phyloP scores from a whole-genome alignment of 208 protist species.

The Crithidia brevicula region DNA sequence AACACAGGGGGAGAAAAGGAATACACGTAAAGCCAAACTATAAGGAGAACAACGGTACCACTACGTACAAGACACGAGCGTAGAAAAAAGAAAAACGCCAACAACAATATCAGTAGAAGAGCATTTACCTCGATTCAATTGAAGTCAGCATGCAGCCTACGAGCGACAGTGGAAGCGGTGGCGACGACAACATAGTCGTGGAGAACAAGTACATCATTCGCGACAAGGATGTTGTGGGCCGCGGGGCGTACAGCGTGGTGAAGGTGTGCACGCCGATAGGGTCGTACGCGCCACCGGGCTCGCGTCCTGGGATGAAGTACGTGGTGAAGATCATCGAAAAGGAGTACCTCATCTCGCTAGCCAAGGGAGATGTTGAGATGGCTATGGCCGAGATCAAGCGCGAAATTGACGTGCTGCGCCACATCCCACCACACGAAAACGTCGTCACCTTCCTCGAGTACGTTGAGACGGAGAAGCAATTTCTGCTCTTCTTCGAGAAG shows the following conservation, averaged over 20 bases:
- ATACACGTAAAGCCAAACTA: too few species aligned
- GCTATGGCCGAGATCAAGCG: conserved; percentile 91
- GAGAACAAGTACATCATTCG: conserved; percentile 85
- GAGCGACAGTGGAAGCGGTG: conserved; percentile 6
- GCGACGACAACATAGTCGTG: conserved; percentile 35
- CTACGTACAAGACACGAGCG: background rate
- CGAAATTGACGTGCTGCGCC: conserved; percentile 87
- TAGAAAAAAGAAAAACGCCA: background rate
- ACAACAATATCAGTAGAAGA: background rate
- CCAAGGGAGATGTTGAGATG: conserved; percentile 85
- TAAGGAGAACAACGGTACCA: too few species aligned
- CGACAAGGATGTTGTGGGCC: conserved; percentile 79
- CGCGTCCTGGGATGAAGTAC: conserved; percentile 77
- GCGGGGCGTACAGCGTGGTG: conserved; percentile 90
- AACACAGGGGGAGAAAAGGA: too few species aligned
- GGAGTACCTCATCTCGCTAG: conserved; percentile 85
- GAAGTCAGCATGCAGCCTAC: conserved; percentile 16
- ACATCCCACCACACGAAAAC: conserved; percentile 89
- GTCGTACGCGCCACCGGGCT: conserved; percentile 74
- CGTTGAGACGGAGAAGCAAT: conserved; percentile 84
- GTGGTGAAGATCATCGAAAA: conserved; percentile 93
- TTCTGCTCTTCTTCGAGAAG: conserved; percentile 90
- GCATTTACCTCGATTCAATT: background rate
- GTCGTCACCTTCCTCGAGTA: conserved; percentile 91
- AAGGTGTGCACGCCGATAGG: conserved; percentile 78